phyloP scores from a whole-genome alignment of 2,329 filamentous ascomycete species.

The Penicillium sp. region DNA sequence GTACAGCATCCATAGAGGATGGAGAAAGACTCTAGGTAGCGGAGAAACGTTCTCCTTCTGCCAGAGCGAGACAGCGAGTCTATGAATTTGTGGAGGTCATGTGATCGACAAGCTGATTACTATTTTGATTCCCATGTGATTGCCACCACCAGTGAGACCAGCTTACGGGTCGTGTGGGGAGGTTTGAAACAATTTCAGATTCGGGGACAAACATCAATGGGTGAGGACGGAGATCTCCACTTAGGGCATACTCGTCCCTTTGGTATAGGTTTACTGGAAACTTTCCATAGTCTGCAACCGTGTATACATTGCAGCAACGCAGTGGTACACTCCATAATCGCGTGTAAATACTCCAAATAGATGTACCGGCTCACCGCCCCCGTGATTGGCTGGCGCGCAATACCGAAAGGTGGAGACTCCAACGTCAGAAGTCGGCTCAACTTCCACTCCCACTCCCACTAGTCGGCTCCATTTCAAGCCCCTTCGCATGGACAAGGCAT shows the following conservation, averaged over 20 bases:
- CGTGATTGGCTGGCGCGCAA: slow-evolving; percentile 32
- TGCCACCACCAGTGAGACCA: background rate
- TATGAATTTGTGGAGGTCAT: background rate
- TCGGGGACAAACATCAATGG: background rate
- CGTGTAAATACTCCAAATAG: background rate
- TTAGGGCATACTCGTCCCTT: background rate
- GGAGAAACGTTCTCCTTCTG: background rate
- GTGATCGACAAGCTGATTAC: background rate
- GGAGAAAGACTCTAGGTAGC: background rate
- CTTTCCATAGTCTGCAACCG: background rate
- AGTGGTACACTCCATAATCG: no score
- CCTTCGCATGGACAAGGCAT: background rate
- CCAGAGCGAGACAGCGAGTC: background rate
- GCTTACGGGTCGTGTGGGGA: background rate
- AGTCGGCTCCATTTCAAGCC: background rate
- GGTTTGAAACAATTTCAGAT: background rate
- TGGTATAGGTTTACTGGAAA: background rate
- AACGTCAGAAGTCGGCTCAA: background rate
- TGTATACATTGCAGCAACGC: background rate
- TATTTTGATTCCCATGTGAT: background rate
- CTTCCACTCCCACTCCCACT: background rate
- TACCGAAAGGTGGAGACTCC: slow-evolving; percentile 15
- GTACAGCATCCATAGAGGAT: no score
- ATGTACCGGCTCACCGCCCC: background rate
- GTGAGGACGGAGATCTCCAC: background rate